These are phyloP conservation scores for Samsoniella hepiali DNA, from an alignment of 2,329 filamentous ascomycete genomes.

Conservation along the genomic window DNA sequence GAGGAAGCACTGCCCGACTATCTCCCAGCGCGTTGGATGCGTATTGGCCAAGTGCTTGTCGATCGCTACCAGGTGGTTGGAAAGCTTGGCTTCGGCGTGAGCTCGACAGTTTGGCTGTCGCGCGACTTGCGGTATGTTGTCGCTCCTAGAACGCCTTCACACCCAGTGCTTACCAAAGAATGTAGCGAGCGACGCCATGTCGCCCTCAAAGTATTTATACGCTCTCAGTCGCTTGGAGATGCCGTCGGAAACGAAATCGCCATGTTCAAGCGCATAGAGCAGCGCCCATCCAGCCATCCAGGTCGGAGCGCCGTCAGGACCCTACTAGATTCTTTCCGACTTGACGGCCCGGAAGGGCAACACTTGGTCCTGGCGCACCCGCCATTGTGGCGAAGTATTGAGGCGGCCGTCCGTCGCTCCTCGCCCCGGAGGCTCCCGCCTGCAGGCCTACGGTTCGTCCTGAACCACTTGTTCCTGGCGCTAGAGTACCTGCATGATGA, in stretches of 20 bases:
- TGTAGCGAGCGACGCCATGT: background rate
- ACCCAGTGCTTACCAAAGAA: background rate
- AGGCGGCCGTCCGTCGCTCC: background rate
- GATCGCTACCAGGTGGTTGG: conserved; percentile 25
- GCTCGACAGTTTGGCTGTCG: conserved; percentile 17
- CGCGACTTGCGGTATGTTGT: conserved; percentile 9
- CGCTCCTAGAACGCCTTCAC: background rate
- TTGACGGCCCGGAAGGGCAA: background rate
- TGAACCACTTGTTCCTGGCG: conserved; percentile 34
- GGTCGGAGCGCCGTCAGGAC: background rate
- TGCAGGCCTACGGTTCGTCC: conserved; percentile 19
- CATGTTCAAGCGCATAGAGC: background rate
- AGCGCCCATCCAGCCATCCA: background rate
- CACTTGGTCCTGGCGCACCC: background rate
- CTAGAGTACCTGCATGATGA: conserved; percentile 40
- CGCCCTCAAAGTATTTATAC: conserved; percentile 1
- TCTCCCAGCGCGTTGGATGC: conserved; percentile 21
- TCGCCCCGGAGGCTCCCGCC: background rate
- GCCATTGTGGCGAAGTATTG: background rate
- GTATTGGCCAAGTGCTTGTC: conserved; percentile 24
- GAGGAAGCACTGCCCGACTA: conserved; percentile 27
- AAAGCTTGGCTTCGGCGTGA: conserved; percentile 26
- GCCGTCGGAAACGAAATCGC: background rate
- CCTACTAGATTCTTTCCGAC: background rate
- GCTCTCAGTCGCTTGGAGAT: background rate